Conservation (phyloP, 768 basidiomycete species). For the Lactarius pseudohatsudake region DNA sequence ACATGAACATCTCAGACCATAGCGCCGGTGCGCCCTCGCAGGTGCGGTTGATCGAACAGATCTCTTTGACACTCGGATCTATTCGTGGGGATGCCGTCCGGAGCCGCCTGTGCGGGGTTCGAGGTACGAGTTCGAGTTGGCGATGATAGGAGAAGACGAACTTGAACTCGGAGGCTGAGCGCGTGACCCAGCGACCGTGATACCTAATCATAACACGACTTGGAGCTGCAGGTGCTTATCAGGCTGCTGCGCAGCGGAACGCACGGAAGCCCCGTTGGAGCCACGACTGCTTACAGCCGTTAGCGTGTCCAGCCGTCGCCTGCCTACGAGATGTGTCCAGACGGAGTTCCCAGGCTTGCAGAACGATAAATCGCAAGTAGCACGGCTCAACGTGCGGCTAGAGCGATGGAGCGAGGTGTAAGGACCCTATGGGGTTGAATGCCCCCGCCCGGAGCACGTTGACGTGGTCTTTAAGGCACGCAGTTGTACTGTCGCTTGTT, state of each 20-base stretch:
- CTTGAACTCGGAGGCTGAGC: neutral
- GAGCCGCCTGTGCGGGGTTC: neutral
- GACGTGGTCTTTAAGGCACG: neutral
- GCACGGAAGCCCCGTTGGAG: neutral
- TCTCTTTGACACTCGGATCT: neutral
- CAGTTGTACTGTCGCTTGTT: neutral
- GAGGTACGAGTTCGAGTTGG: neutral
- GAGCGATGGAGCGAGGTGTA: neutral
- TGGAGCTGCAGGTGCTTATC: neutral
- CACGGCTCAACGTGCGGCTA: neutral
- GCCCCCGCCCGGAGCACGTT: neutral
- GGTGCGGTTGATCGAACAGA: conserved; percentile 1
- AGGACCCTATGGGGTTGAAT: neutral
- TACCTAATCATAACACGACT: neutral
- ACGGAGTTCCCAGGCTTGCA: neutral
- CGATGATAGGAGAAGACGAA: neutral
- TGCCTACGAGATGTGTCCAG: no score
- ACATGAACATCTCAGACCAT: neutral
- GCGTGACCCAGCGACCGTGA: neutral
- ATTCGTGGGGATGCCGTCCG: neutral
- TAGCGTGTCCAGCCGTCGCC: neutral
- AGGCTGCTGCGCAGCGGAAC: neutral
- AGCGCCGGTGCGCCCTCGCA: neutral
- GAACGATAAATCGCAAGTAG: neutral
- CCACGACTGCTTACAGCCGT: neutral